Evolutionary conservation across 106 monocot genomes (phyloP), one percentile per base, ranked within the genome.

Genomic region (Cymbidium sinense): DNA sequence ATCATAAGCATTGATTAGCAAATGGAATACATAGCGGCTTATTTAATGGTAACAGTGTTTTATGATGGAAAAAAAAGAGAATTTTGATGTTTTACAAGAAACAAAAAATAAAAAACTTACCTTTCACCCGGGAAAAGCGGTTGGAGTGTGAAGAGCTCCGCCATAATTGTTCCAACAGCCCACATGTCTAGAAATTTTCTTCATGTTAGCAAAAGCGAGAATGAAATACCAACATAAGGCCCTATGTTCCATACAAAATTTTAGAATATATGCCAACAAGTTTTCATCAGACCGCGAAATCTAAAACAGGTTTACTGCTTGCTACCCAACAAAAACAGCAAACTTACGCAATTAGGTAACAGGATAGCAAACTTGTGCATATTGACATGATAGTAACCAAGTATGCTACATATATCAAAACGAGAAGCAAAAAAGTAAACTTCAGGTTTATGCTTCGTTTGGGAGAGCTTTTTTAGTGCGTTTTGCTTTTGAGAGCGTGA

Each of bases 61-160:
- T 6, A n/a, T 39, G 37, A 21, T n/a, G 71, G 23, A 39, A 7
- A 36, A 36, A 21, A 20, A 3, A 30, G 37, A 70, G 1, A 7
- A n/a, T 71, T 36, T 71, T 21, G 20, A 39, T 71, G 39, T 17
- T 71, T 71, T 37, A 36, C 71, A 27, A 44, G 43, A 44, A 10
- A 44, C 0, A 15, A 43, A 50, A 43, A 31, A 23, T 36, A 23
- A 34, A 23, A 28, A 33, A 1, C 70, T 78, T 79, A 93, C 96
- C 96, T 96, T 86, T 89, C 83, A 73, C 96, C 96, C 80, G 96
- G 96, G 70, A 96, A 93, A 81, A 96, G 91, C 52, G 96, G 96
- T 79, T 86, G 83, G 33, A 79, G 79, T 55, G 86, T 85, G 52
- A 91, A 96, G 75, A 96, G 93, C 84, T 96, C 96, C 62, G 93